A percentile compares a stretch with the other conserved stretches of the same genome.
Evolutionary conservation across 495 filamentous ascomycete species (phyloP).

Genomic region (Aspergillus indologenus): DNA sequence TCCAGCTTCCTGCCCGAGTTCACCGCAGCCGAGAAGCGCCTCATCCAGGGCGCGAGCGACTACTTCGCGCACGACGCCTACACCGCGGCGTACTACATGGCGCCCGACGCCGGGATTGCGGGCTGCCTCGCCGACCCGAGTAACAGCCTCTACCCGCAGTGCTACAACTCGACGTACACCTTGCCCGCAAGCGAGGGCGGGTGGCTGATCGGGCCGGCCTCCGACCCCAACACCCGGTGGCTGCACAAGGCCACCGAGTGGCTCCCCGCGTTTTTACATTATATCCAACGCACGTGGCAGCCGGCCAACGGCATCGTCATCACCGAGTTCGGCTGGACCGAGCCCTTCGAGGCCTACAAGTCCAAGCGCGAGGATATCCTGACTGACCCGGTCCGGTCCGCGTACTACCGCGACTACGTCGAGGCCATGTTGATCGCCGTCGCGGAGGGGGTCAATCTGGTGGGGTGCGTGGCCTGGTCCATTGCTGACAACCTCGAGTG

Average conservation of each 20-base stretch:
- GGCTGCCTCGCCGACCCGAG: neutral
- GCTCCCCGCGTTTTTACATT: neutral
- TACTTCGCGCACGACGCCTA: conserved; percentile 4
- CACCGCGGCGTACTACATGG: conserved; percentile 1
- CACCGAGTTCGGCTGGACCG: neutral
- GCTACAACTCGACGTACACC: neutral
- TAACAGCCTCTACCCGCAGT: neutral
- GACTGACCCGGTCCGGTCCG: neutral
- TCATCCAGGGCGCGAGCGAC: neutral
- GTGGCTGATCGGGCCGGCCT: conserved; percentile 1
- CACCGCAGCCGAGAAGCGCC: conserved; percentile 48
- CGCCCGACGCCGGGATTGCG: neutral
- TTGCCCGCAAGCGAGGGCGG: neutral
- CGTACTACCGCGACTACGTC: conserved; percentile 1
- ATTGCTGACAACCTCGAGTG: conserved; percentile 5
- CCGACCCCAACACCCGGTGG: conserved; percentile 1
- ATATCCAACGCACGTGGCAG: neutral
- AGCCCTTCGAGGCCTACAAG: neutral
- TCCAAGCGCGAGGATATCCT: conserved; percentile 1
- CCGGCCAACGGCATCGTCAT: conserved; percentile 1
- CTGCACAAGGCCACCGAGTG: neutral
- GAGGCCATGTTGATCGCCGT: neutral
- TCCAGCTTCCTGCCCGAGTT: conserved; percentile 63
- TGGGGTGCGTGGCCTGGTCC: neutral
- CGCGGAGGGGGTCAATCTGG: neutral